Base-by-base conservation (phyloP, 345 rosid species). In the Corchorus capsularis region DNA sequence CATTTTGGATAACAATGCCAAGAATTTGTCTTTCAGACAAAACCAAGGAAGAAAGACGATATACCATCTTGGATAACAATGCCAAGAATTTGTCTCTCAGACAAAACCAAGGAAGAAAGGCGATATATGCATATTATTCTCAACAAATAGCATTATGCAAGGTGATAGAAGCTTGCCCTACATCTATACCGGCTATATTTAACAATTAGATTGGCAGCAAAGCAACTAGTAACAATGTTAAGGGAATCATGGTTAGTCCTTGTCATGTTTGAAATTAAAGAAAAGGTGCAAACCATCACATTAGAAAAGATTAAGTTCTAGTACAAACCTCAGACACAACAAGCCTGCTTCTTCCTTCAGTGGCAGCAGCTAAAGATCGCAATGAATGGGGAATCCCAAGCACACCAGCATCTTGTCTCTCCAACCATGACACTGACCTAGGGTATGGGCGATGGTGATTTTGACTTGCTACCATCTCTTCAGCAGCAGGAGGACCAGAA, bases 311-410 rank as follows among this genome's bases (percentile, higher is more conserved):
- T 14, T 50, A 39, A 20, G 70, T 75, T 65, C 22, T 22, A 73
- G 72, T 81, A 87, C 89, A 85, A 47, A 94, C 98, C 98, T 94
- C 98, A 0, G 97, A 89, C 57, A 84, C 89, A 54, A 71, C 81
- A 68, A 86, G 85, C 81, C 97, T 87, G 81, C 88, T 80, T 81
- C 97, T 84, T 80, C 94, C 98, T 85, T 88, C 92, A 76, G 89
- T 80, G 39, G 89, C 83, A 67, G 90, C 78, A 75, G 91, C 78
- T 75, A 89, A 79, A 75, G 83, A 84, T 77, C 87, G 88, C 68
- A 88, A 67, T 62, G 98, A 82, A 59, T 86, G 85, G 46, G 93
- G 84, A 82, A 81, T 43, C 69, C 92, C 90, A 78, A 39, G 77
- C 16, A 81, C 82, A 79, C 86, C 80, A 67, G 87, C 93, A 63